Conservation (phyloP, 495 filamentous ascomycete genomes). For the Staphylotrichum longicolle region DNA sequence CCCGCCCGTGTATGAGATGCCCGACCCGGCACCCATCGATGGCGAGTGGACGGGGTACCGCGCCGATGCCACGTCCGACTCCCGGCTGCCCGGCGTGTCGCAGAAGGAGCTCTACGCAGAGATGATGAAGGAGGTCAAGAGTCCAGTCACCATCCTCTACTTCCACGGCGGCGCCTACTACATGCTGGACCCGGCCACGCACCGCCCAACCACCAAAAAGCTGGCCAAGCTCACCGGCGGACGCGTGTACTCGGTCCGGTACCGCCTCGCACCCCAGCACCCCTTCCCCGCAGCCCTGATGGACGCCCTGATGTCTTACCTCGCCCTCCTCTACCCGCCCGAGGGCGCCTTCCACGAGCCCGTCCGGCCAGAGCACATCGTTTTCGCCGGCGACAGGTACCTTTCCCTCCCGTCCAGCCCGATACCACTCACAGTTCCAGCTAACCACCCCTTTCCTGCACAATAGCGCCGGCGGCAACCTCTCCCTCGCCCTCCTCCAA, state of each 20-base stretch:
- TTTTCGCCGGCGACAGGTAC: constrained; percentile 71
- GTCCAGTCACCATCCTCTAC: constrained; percentile 71
- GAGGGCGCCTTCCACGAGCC: constrained; percentile 67
- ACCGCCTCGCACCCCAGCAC: constrained; percentile 80
- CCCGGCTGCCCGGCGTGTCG: constrained; percentile 55
- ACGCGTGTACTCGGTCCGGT: constrained; percentile 76
- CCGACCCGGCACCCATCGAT: constrained; percentile 59
- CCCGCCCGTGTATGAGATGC: constrained; percentile 46
- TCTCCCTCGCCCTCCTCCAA: constrained; percentile 69
- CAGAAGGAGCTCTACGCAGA: constrained; percentile 70
- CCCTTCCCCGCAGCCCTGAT: constrained; percentile 81
- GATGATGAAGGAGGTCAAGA: constrained; percentile 67
- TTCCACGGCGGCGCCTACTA: constrained; percentile 90
- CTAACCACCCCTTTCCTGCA: background rate
- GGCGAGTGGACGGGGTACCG: constrained; percentile 88
- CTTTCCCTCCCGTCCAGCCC: background rate
- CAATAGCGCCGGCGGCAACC: constrained; percentile 73
- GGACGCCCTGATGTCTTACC: constrained; percentile 79
- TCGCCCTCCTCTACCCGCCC: constrained; percentile 79
- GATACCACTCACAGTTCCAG: background rate
- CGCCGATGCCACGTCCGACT: constrained; percentile 53
- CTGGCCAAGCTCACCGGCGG: constrained; percentile 52
- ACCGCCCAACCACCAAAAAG: constrained; percentile 47
- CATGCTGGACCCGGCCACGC: constrained; percentile 72
- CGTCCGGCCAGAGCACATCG: constrained; percentile 66